Conservation (phyloP, 2,329 filamentous ascomycete species). For the Colletotrichum cereale region DNA sequence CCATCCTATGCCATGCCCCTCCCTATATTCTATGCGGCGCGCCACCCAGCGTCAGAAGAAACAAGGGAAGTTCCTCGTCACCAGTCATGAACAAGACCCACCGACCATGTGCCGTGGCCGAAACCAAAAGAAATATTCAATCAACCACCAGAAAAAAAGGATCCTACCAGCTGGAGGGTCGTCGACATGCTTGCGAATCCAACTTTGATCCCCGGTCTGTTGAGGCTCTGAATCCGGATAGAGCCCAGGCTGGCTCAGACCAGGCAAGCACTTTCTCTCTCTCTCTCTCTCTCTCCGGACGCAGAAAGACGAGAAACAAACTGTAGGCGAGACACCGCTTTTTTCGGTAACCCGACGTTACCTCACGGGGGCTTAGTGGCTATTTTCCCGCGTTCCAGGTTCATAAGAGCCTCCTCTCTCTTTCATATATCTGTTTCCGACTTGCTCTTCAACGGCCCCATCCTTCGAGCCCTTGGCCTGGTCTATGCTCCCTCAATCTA, state of each 20-base stretch:
- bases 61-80: conserved; percentile 2
- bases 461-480: conserved; percentile 18
- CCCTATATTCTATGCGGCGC: conserved; percentile 19
- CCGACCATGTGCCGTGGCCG: conserved; percentile 37
- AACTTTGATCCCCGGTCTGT: not conserved
- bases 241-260: conserved; percentile 14
- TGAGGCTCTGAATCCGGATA: conserved; percentile 25
- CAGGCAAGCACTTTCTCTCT: too few relatives aligned
- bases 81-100: conserved; percentile 38
- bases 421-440: not conserved
- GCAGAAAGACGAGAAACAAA: conserved; percentile 33
- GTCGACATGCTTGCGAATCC: conserved; percentile 27
- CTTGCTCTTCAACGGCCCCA: conserved; percentile 10
- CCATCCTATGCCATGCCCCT: conserved; percentile 19
- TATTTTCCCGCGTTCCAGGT: conserved; percentile 27
- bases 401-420: conserved; percentile 28
- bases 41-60: not conserved
- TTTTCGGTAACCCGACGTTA: conserved; percentile 28
- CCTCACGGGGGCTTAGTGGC: conserved; percentile 11
- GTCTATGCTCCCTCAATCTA: conserved; percentile 25
- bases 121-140: conserved; percentile 37
- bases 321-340: conserved; percentile 33
- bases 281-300: conserved; percentile 10
- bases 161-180: conserved; percentile 24
- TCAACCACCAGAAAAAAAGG: too few relatives aligned